These are phyloP conservation scores for Diplogelasinospora grovesii DNA, from an alignment of 495 filamentous ascomycete species.

Conservation along the genomic window DNA sequence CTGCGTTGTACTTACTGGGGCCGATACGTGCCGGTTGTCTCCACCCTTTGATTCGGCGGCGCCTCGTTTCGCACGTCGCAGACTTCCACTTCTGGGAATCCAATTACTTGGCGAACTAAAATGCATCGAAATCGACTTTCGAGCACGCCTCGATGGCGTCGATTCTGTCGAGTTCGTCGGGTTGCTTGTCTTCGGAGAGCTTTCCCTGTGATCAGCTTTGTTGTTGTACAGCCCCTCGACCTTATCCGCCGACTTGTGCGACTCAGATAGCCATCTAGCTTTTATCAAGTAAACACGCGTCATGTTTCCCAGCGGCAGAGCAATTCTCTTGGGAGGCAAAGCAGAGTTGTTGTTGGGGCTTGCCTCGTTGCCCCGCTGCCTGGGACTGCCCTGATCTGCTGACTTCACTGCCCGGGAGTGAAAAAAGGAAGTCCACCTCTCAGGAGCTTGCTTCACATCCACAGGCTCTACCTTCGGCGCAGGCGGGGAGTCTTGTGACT, in stretches of 20 bases:
- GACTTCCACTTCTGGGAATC: constrained; percentile 44
- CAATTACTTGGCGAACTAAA: constrained; percentile 44
- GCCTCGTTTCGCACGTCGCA: constrained; percentile 39
- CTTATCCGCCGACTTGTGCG: constrained; percentile 7
- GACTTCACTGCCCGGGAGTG: constrained; percentile 24
- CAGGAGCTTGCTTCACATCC: constrained; percentile 15
- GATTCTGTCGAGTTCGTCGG: constrained; percentile 13
- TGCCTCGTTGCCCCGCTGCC: constrained; percentile 18
- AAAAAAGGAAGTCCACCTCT: constrained; percentile 43
- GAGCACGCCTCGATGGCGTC: constrained; percentile 34
- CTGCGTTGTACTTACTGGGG: constrained; percentile 25
- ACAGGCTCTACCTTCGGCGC: constrained; percentile 9
- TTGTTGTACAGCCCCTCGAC: constrained; percentile 3
- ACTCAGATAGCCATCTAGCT: constrained; percentile 21
- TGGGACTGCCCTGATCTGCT: constrained; percentile 13
- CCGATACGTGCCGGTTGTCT: constrained; percentile 39
- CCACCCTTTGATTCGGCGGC: constrained; percentile 27
- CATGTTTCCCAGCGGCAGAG: constrained; percentile 11
- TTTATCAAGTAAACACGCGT: constrained; percentile 28
- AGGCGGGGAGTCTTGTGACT: no score
- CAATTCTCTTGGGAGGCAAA: constrained; percentile 25
- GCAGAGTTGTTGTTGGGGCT: constrained; percentile 15
- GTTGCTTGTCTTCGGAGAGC: constrained; percentile 12
- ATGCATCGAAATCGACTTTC: constrained; percentile 48
- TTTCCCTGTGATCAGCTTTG: constrained; percentile 4